These are phyloP conservation scores for Arthrobotrys iridis DNA, from an alignment of 2,329 filamentous ascomycete species.

Conservation along the genomic window DNA sequence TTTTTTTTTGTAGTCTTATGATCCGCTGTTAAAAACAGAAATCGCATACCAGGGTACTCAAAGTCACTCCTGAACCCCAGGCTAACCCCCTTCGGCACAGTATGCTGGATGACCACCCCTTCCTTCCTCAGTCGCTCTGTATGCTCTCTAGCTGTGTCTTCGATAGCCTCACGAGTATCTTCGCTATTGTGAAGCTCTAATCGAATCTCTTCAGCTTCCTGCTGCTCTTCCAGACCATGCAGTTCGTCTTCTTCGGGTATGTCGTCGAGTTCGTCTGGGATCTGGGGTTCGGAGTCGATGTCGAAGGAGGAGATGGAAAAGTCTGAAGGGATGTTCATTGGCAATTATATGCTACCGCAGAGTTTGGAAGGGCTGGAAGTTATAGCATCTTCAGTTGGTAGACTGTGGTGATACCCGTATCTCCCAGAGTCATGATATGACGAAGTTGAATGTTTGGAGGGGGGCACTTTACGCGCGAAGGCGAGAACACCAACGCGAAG, in stretches of 20 bases:
- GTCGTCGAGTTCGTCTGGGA: constrained; percentile 32
- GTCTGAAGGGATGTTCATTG: constrained; percentile 48
- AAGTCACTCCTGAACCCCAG: constrained; percentile 65
- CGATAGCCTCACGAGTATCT: constrained; percentile 65
- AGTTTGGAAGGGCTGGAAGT: not conserved
- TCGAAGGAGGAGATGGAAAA: constrained; percentile 45
- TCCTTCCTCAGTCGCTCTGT: constrained; percentile 62
- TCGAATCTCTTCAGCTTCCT: not conserved
- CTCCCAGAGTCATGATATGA: too few relatives aligned
- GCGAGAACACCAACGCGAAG: constrained; percentile 33
- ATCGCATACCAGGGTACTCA: constrained; percentile 60
- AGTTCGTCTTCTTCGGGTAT: constrained; percentile 51
- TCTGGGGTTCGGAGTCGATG: constrained; percentile 28
- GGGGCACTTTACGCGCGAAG: constrained; percentile 28
- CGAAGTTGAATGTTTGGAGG: not conserved
- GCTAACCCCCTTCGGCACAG: constrained; percentile 64
- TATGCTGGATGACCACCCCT: constrained; percentile 66
- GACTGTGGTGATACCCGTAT: too few relatives aligned
- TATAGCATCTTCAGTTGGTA: not conserved
- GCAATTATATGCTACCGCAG: not conserved
- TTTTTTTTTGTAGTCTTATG: too few relatives aligned
- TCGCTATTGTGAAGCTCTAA: constrained; percentile 31
- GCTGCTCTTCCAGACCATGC: constrained; percentile 1
- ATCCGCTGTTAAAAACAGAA: too few relatives aligned
- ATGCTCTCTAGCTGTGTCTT: constrained; percentile 62